phyloP scores from a whole-genome alignment of 75 land plant species.

The Pseudotsuga menziesii region DNA sequence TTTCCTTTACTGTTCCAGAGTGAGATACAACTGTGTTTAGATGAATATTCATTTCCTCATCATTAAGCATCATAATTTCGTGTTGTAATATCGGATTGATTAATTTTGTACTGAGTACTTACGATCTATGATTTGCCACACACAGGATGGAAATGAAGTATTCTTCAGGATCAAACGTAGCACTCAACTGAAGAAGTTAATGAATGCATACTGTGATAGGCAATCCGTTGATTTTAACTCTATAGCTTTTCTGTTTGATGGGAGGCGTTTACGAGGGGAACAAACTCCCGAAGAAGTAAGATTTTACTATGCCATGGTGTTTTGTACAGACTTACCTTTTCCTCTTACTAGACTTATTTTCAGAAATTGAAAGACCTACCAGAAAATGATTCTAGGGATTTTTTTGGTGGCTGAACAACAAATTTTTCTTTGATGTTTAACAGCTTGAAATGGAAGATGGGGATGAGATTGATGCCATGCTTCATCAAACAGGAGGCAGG shows the following conservation, averaged over 20 bases:
- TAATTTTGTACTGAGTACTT: not conserved
- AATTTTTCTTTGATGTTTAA: not conserved
- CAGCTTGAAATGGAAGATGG: constrained; percentile 84
- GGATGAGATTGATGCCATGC: constrained; percentile 78
- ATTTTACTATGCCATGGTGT: not conserved
- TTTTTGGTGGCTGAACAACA: not conserved
- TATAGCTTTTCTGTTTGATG: constrained; percentile 92
- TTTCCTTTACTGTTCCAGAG: no score
- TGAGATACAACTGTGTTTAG: no score
- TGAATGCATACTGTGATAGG: constrained; percentile 90
- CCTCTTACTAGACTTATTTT: not conserved
- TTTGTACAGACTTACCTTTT: not conserved
- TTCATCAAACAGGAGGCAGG: constrained; percentile 71
- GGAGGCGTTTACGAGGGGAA: constrained; percentile 82
- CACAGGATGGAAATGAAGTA: constrained; percentile 91
- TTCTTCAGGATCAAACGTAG: constrained; percentile 88
- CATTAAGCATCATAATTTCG: no score
- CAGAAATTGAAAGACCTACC: not conserved
- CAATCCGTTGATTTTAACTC: constrained; percentile 75
- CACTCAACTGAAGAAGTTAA: constrained; percentile 81
- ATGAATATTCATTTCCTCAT: no score
- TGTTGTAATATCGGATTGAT: no score
- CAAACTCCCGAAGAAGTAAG: constrained; percentile 88
- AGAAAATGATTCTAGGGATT: not conserved
- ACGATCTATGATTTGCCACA: not conserved